Base-by-base conservation (phyloP, 208 protist species). In the Vickermania ingenoplastis region DNA sequence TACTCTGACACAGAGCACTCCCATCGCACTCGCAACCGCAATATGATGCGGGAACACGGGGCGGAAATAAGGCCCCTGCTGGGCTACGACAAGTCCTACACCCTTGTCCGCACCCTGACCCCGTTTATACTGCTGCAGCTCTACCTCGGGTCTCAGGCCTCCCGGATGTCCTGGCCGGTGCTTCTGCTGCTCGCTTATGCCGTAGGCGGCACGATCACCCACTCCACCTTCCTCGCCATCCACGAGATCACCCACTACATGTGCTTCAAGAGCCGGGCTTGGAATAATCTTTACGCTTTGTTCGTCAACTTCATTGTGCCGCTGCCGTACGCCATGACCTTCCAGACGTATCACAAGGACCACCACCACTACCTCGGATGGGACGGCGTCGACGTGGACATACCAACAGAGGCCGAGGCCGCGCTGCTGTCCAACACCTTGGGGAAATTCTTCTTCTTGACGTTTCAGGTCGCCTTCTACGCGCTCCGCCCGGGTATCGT, bases 201-300 rank as follows among this genome's bases (percentile, higher is more conserved):
- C 61, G 29, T 97, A 57, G 89, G 87, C 27, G 93, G 78, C 29
- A 91, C 83, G 31, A 76, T 88, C 29, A 86, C 88, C 22, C 86
- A 96, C 72, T 79, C 71, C 48, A 61, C 75, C 1, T 91, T 92
- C 52, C 67, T 53, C 26, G 92, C 80, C 4, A 92, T 96, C 55
- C 94, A 97, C 64, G 94, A 97, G 65, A 71, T 95, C 30, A 85
- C 89, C 5, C 94, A 97, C 68, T 76, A 91, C 65, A 68, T 97
- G 22, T 84, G 63, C 23, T 94, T 96, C 73, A 68, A 86, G n/a
- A 87, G 55, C 11, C 62, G 67, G 3, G 50, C 73, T 29, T 73
- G 79, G 65, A 97, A 97, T 71, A 75, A 91, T 41, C 57, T 87
- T 26, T 80, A 92, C 55, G 76, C 75, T 1, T 68, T 96, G 14